Evolutionary conservation across 495 filamentous ascomycete genomes (phyloP), one percentile per base, ranked within the genome.

Genomic region (Aeminium ludgeri): DNA sequence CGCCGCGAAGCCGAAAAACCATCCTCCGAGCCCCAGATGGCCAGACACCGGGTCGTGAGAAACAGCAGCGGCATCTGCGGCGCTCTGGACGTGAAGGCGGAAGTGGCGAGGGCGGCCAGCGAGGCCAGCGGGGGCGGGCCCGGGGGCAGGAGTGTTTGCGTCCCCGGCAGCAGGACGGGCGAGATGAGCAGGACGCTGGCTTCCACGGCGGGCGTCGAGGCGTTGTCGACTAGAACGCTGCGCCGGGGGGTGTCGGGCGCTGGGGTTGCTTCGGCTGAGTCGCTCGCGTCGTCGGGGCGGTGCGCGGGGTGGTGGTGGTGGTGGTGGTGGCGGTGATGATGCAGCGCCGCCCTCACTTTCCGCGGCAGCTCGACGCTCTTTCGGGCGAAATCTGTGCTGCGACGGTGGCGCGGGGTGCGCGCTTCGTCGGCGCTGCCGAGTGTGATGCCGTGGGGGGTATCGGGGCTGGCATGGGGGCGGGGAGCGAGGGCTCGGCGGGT

Each of bases 121-220:
- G 31, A 33, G 18, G 30, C 40, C 15, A 42, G 16, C n/a, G 30
- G 18, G 6, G 41, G 41, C 12, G 54, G 37, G 10, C 45, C 53
- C 12, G 54, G 50, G 6, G 51, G 43, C 72, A 52, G 2, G 72
- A 81, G 15, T 68, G 60, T 11, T 80, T 59, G 39, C 59, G 65
- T 20, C 68, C 74, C 16, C 76, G 81, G 64, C 1, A 78, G 73
- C 18, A 85, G 64, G 2, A 86, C 65, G 1, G 86, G 86, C 3
- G 84, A 92, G 28, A 96, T 65, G 10, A 94, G 62, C 0, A 96
- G 64, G 59, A 89, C 93, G 12, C 72, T 69, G 6, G 69, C 65
- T 10, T 52, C 56, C 3, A 54, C 46, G 10, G 40, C 12, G 7
- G 37, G 27, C 1, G 19, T 20, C 0, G 29, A 17, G 25, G 33